Evolutionary conservation across 2,329 filamentous ascomycete genomes (phyloP).

Genomic region (Penicillium sp.): DNA sequence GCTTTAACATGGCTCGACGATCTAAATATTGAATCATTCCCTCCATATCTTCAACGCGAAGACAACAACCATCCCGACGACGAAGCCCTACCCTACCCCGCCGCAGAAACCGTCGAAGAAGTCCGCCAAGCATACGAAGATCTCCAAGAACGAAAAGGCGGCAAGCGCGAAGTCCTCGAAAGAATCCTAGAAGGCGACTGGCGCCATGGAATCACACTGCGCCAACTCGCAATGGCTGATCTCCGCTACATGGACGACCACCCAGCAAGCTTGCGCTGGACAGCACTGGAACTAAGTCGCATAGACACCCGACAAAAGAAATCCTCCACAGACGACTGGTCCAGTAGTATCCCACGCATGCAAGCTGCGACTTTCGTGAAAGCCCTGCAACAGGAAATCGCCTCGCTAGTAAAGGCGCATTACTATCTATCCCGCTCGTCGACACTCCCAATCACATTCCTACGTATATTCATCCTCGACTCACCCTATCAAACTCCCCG

Average conservation of each 20-base stretch:
- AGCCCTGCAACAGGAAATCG: conserved; percentile 70
- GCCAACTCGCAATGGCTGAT: conserved; percentile 57
- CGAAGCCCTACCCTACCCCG: conserved; percentile 66
- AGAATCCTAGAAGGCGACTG: conserved; percentile 59
- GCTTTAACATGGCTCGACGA: conserved; percentile 76
- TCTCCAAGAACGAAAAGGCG: conserved; percentile 56
- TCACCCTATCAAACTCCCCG: conserved; percentile 69
- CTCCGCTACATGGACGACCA: conserved; percentile 56
- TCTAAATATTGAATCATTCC: conserved; percentile 59
- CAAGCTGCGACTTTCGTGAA: conserved; percentile 78
- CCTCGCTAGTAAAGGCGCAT: conserved; percentile 79
- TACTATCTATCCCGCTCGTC: conserved; percentile 75
- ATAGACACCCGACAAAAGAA: conserved; percentile 19
- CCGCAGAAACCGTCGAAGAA: conserved; percentile 63
- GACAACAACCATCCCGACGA: conserved; percentile 54
- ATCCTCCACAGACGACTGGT: conserved; percentile 32
- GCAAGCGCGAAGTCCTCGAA: conserved; percentile 56
- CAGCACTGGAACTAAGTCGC: conserved; percentile 49
- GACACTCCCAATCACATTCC: conserved; percentile 62
- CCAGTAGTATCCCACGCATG: conserved; percentile 62
- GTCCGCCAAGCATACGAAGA: conserved; percentile 65
- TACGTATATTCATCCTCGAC: conserved; percentile 78
- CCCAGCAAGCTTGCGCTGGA: conserved; percentile 53
- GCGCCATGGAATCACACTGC: conserved; percentile 55
- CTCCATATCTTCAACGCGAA: conserved; percentile 58